Conservation (phyloP, 176 grass and related monocot genomes). For the Triticum monococcum region DNA sequence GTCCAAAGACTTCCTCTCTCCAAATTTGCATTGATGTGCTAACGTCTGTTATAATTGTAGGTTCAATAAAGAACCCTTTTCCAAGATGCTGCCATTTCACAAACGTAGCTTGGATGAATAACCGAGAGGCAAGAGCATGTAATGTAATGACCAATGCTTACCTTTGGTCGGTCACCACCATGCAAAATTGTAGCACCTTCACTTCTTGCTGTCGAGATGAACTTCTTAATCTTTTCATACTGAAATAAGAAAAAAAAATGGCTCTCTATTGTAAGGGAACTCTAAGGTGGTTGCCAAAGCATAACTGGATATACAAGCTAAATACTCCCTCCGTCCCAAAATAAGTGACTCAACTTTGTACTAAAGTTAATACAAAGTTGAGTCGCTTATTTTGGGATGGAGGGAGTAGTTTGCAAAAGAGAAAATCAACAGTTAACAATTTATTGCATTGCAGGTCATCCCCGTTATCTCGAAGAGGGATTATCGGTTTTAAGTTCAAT, state of each 20-base stretch:
- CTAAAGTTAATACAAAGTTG: too few relatives aligned
- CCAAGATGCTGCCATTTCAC: constrained; percentile 64
- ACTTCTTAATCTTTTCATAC: constrained; percentile 84
- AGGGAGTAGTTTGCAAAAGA: not conserved
- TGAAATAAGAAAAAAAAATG: constrained; percentile 35
- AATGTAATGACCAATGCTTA: constrained; percentile 26
- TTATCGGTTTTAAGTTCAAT: not conserved
- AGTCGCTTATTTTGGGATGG: too few relatives aligned
- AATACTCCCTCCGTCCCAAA: not conserved
- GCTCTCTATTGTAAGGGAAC: not conserved
- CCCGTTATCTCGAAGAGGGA: not conserved
- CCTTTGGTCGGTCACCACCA: constrained; percentile 77
- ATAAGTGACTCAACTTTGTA: too few relatives aligned
- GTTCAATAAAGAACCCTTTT: constrained; percentile 90
- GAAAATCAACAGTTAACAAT: not conserved
- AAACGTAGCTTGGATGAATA: constrained; percentile 26
- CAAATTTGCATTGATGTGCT: constrained; percentile 95
- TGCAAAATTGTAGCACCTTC: constrained; percentile 84
- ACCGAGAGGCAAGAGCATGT: not conserved
- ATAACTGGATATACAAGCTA: not conserved
- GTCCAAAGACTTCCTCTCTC: constrained; percentile 95
- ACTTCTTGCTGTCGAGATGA: constrained; percentile 67
- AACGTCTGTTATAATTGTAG: constrained; percentile 81
- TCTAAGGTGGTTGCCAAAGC: not conserved
- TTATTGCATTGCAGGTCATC: not conserved